Evolutionary conservation across 768 basidiomycete genomes (phyloP).

Genomic region (Russula ochroleuca): DNA sequence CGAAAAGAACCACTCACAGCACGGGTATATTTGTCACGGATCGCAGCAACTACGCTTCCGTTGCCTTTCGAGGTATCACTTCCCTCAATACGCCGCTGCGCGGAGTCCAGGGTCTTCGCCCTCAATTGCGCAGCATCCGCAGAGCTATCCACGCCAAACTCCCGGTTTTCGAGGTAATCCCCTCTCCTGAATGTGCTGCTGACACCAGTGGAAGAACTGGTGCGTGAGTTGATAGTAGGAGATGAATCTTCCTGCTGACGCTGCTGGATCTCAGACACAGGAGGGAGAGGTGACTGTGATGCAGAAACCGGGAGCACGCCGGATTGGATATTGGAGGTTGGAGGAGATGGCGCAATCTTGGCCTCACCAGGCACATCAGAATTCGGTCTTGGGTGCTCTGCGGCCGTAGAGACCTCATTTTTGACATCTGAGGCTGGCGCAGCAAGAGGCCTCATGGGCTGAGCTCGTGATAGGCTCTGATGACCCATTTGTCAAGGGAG

Average conservation of each 20-base stretch:
- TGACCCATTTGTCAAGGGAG: neutral
- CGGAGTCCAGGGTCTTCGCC: conserved; percentile 19
- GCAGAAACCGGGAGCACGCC: neutral
- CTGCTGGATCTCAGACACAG: neutral
- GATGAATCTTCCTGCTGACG: conserved; percentile 10
- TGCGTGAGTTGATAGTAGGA: conserved; percentile 11
- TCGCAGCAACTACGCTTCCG: conserved; percentile 61
- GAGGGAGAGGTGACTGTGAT: conserved; percentile 5
- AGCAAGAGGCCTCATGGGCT: neutral
- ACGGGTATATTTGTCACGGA: conserved; percentile 59
- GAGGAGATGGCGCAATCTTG: neutral
- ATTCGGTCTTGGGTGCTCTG: neutral
- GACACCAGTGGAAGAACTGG: conserved; percentile 15
- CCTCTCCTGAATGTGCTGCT: conserved; percentile 23
- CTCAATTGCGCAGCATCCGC: conserved; percentile 30
- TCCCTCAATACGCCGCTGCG: conserved; percentile 40
- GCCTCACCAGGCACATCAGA: neutral
- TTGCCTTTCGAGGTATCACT: conserved; percentile 50
- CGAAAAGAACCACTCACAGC: conserved; percentile 40
- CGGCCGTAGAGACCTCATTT: neutral
- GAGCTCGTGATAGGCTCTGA: neutral
- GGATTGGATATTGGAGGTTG: neutral
- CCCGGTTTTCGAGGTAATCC: conserved; percentile 29
- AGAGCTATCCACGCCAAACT: conserved; percentile 32
- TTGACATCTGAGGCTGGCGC: neutral